Conservation (phyloP, 2,329 filamentous ascomycete genomes). For the Sordariomycetes sp. region DNA sequence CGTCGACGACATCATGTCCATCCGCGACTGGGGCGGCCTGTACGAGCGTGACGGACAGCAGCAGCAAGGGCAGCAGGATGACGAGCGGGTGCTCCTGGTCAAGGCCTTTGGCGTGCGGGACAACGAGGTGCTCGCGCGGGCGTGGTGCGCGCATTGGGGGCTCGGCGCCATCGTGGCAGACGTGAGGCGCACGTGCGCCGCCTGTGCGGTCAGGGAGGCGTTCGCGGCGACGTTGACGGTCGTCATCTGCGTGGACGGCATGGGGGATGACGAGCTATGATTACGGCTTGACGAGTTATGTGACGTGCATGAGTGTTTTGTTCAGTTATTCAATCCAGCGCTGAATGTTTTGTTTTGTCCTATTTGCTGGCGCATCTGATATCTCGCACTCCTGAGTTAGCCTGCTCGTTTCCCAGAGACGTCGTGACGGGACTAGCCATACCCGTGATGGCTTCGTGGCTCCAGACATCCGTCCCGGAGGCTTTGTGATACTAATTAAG, state of each 20-base stretch:
- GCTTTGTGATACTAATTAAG: too few species aligned
- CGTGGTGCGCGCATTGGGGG: conserved; percentile 72
- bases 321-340: too few species aligned
- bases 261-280: conserved; percentile 33
- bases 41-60: conserved; percentile 15
- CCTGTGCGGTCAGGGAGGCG: conserved; percentile 66
- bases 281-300: too few species aligned
- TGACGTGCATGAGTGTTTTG: too few species aligned
- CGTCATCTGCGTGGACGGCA: conserved; percentile 56
- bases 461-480: too few species aligned
- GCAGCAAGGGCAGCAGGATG: conserved; percentile 33
- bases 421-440: too few species aligned
- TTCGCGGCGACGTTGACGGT: conserved; percentile 67
- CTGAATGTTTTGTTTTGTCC: too few species aligned
- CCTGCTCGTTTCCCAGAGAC: too few species aligned
- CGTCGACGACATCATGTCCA: conserved; percentile 55
- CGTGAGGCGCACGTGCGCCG: conserved; percentile 59
- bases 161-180: conserved; percentile 63
- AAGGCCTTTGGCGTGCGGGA: conserved; percentile 66
- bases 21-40: conserved; percentile 55
- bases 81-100: conserved; percentile 60
- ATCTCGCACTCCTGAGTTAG: too few species aligned
- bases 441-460: too few species aligned
- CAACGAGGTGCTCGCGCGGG: conserved; percentile 67
- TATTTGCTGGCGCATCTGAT: too few species aligned